phyloP scores from a whole-genome alignment of 805 yeast genomes.

The Wickerhamiella sorbophila region DNA sequence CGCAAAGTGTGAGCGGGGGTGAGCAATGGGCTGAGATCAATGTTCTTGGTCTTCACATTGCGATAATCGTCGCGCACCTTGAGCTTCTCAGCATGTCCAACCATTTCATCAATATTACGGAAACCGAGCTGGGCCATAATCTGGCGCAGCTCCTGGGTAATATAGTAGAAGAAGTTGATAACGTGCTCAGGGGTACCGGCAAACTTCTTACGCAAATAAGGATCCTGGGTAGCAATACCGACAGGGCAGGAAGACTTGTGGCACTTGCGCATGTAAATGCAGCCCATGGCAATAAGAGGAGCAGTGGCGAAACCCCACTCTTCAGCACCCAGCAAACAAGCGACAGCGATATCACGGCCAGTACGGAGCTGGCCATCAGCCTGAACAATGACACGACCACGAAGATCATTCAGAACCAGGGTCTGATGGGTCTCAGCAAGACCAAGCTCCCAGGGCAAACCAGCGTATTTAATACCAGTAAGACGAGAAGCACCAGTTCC shows the following conservation, averaged over 20 bases:
- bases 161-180: conserved; percentile 89
- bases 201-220: conserved; percentile 80
- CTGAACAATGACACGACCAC: conserved; percentile 91
- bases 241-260: conserved; percentile 88
- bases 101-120: conserved; percentile 94
- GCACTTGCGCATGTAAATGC: conserved; percentile 92
- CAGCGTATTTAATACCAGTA: conserved; percentile 95
- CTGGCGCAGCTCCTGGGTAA: conserved; percentile 79
- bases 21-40: conserved; percentile 82
- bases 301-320: conserved; percentile 98
- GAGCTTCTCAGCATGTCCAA: conserved; percentile 89
- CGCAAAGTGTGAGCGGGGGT: conserved; percentile 95
- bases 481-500: conserved; percentile 99
- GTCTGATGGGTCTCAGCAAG: conserved; percentile 98
- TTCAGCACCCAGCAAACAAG: conserved; percentile 93
- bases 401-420: conserved; percentile 80
- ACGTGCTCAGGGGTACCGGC: conserved; percentile 97
- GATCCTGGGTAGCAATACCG: conserved; percentile 98
- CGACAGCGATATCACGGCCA: conserved; percentile 93
- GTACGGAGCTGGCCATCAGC: conserved; percentile 98
- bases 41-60: conserved; percentile 77
- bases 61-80: conserved; percentile 72
- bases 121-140: conserved; percentile 93
- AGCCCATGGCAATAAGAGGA: conserved; percentile 93
- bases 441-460: conserved; percentile 98